phyloP scores from a whole-genome alignment of 2,329 filamentous ascomycete genomes.

The Microcyclospora pomicola region DNA sequence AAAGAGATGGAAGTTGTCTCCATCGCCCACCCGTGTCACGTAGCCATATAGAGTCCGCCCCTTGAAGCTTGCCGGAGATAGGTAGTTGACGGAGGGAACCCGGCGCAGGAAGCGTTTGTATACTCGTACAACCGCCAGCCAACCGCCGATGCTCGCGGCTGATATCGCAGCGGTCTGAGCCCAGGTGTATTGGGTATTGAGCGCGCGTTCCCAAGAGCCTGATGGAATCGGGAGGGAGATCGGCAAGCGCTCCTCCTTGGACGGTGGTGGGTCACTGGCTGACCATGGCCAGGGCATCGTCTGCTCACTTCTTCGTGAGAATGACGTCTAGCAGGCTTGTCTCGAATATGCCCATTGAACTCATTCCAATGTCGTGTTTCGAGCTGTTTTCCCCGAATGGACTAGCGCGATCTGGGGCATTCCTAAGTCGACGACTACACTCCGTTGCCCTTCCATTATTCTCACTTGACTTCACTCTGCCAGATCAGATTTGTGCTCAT shows the following conservation, averaged over 20 bases:
- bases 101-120: constrained; percentile 66
- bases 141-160: constrained; percentile 41
- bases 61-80: constrained; percentile 62
- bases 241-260: not conserved
- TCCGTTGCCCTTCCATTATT: no score
- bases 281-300: not conserved
- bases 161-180: constrained; percentile 29
- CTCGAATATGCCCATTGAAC: no score
- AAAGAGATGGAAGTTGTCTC: constrained; percentile 86
- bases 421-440: no score
- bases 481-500: no score
- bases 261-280: not conserved
- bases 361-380: no score
- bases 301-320: no score
- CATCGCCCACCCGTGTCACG: constrained; percentile 91
- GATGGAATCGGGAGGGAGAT: not conserved
- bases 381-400: no score
- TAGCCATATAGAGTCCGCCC: constrained; percentile 64
- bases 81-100: constrained; percentile 62
- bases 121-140: constrained; percentile 41
- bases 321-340: no score
- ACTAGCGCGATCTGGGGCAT: no score
- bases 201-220: constrained; percentile 31
- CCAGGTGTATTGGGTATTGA: constrained; percentile 37
- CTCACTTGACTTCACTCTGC: no score